These are phyloP conservation scores for Vachellia pachyceras DNA, from an alignment of 306 rosid species.

Conservation along the genomic window DNA sequence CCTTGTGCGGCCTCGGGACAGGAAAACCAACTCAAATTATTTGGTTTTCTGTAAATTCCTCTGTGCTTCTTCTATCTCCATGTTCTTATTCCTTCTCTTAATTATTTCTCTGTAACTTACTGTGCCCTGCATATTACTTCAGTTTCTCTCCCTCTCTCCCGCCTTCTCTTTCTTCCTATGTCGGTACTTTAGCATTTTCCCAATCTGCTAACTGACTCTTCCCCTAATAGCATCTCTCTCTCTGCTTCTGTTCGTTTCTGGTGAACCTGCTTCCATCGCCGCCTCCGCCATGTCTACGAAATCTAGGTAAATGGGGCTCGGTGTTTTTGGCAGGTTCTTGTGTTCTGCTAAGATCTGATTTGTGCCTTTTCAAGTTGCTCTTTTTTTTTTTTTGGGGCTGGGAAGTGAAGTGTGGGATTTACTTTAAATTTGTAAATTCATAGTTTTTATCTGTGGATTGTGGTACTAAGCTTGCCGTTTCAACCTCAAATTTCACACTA, in stretches of 20 bases:
- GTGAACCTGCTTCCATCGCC: background rate
- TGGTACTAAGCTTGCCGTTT: background rate
- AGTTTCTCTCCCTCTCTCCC: constrained; percentile 31
- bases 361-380: constrained; percentile 33
- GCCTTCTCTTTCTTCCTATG: constrained; percentile 46
- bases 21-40: constrained; percentile 59
- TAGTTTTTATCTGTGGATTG: constrained; percentile 53
- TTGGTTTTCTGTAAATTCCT: constrained; percentile 52
- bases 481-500: background rate
- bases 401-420: constrained; percentile 19
- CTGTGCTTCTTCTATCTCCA: constrained; percentile 19
- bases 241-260: constrained; percentile 8
- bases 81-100: constrained; percentile 24
- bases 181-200: constrained; percentile 48
- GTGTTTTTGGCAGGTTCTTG: background rate
- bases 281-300: constrained; percentile 71
- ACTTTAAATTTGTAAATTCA: constrained; percentile 18
- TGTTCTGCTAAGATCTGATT: constrained; percentile 57
- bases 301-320: constrained; percentile 59
- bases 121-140: constrained; percentile 42
- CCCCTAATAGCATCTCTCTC: background rate
- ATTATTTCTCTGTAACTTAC: constrained; percentile 18
- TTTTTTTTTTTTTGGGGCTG: background rate
- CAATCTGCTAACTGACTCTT: constrained; percentile 37
- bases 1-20: constrained; percentile 53